phyloP scores from a whole-genome alignment of 768 basidiomycete species.

The Phylloporus sp. region DNA sequence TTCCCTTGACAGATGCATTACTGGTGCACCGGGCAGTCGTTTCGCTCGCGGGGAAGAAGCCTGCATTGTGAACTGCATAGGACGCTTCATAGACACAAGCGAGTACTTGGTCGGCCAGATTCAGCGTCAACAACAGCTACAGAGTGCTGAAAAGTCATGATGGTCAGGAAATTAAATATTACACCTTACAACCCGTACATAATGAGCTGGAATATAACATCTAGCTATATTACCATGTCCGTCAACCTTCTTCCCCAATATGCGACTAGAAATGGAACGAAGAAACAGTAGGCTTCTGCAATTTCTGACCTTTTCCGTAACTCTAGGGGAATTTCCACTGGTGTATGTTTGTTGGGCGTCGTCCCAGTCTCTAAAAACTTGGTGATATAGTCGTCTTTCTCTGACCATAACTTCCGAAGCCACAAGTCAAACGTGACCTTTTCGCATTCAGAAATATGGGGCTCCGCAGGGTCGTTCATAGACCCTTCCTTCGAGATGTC shows the following conservation, averaged over 20 bases:
- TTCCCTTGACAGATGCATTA: slow-evolving; percentile 62
- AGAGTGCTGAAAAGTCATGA: slow-evolving; percentile 29
- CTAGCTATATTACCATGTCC: slow-evolving; percentile 17
- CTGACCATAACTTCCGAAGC: slow-evolving; percentile 76
- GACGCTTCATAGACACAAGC: slow-evolving; percentile 85
- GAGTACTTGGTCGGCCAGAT: slow-evolving; percentile 75
- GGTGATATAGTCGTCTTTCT: slow-evolving; percentile 81
- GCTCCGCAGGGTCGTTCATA: slow-evolving; percentile 33
- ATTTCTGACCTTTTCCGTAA: slow-evolving; percentile 53
- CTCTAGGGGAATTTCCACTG: slow-evolving; percentile 56
- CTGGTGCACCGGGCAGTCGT: slow-evolving; percentile 68
- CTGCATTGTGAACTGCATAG: slow-evolving; percentile 88
- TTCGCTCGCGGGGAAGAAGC: slow-evolving; percentile 78
- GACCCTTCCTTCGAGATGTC: slow-evolving; percentile 41
- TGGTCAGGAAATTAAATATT: not conserved
- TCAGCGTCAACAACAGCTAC: slow-evolving; percentile 47
- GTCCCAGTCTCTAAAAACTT: slow-evolving; percentile 53
- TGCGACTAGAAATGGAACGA: slow-evolving; percentile 52
- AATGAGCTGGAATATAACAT: slow-evolving; percentile 10
- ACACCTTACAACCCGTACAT: slow-evolving; percentile 1
- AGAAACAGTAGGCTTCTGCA: slow-evolving; percentile 67
- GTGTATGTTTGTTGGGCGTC: slow-evolving; percentile 34
- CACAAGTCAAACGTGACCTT: slow-evolving; percentile 73
- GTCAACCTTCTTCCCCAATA: slow-evolving; percentile 46
- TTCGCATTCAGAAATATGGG: slow-evolving; percentile 55